phyloP scores from a whole-genome alignment of 1,139 yeast species.

The Hansenula sp. region DNA sequence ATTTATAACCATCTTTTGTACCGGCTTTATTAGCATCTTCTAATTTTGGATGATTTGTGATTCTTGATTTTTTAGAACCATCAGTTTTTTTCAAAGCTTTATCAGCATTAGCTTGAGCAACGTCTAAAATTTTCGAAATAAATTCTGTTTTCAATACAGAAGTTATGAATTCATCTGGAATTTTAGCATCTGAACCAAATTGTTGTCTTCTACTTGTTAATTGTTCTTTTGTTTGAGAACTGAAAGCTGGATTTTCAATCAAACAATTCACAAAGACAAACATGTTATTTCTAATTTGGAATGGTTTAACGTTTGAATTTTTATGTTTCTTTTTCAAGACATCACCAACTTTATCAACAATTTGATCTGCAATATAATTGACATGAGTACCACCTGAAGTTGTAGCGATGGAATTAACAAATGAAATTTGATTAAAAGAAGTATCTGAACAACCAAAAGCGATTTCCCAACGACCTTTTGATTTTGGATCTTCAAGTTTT shows the following conservation, averaged over 20 bases:
- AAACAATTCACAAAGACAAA: conserved; percentile 88
- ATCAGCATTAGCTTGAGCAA: conserved; percentile 84
- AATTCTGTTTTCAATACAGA: conserved; percentile 76
- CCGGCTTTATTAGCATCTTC: conserved; percentile 98
- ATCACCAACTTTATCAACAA: conserved; percentile 71
- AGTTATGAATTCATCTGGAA: conserved; percentile 73
- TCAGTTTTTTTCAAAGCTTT: conserved; percentile 88
- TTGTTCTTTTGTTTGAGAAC: conserved; percentile 97
- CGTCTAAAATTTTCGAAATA: conserved; percentile 74
- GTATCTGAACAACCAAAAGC: conserved; percentile 95
- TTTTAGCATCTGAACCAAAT: conserved; percentile 80
- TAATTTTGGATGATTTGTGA: conserved; percentile 84
- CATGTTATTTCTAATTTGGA: conserved; percentile 87
- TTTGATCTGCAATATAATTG: conserved; percentile 78
- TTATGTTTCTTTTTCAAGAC: conserved; percentile 72
- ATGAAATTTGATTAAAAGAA: conserved; percentile 87
- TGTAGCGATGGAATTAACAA: conserved; percentile 96
- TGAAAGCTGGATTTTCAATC: conserved; percentile 94
- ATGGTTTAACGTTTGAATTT: conserved; percentile 75
- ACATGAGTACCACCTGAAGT: conserved; percentile 98
- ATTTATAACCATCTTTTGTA: conserved; percentile 83
- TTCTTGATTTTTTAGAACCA: conserved; percentile 78
- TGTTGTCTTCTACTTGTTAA: conserved; percentile 84
- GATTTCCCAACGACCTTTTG: conserved; percentile 85
- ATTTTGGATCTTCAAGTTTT: conserved; percentile 51